Conservation (phyloP, 495 filamentous ascomycete genomes). For the Aspergillus carlsbadensis region DNA sequence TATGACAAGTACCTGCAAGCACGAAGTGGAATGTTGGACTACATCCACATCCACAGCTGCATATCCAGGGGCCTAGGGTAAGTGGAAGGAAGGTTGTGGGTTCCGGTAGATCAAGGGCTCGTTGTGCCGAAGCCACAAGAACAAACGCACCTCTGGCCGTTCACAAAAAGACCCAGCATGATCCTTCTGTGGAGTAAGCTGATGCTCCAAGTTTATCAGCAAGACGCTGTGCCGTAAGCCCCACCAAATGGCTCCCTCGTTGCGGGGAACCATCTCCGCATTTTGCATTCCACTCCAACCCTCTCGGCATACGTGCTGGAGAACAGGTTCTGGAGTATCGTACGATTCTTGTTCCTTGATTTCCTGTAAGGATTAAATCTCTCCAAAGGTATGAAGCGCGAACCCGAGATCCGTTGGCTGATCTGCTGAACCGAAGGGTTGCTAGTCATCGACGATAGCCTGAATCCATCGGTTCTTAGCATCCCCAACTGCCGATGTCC, state of each 20-base stretch:
- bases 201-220: too few species aligned
- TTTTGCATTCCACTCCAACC: neutral
- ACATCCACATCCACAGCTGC: too few species aligned
- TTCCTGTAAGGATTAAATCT: neutral
- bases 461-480: neutral
- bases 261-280: neutral
- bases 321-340: neutral
- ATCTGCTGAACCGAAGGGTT: neutral
- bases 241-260: neutral
- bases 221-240: neutral
- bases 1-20: too few species aligned
- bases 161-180: neutral
- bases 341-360: neutral
- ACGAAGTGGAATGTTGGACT: too few species aligned
- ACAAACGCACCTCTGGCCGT: neutral
- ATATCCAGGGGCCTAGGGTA: too few species aligned
- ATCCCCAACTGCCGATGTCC: constrained; percentile 7
- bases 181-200: too few species aligned
- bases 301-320: neutral
- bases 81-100: neutral
- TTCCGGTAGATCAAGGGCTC: constrained; percentile 2
- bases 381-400: neutral
- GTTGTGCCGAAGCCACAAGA: neutral
- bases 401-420: too few species aligned
- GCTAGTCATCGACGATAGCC: neutral